phyloP scores from a whole-genome alignment of 1,139 yeast species.

The Sugiyamaella xylanicola region DNA sequence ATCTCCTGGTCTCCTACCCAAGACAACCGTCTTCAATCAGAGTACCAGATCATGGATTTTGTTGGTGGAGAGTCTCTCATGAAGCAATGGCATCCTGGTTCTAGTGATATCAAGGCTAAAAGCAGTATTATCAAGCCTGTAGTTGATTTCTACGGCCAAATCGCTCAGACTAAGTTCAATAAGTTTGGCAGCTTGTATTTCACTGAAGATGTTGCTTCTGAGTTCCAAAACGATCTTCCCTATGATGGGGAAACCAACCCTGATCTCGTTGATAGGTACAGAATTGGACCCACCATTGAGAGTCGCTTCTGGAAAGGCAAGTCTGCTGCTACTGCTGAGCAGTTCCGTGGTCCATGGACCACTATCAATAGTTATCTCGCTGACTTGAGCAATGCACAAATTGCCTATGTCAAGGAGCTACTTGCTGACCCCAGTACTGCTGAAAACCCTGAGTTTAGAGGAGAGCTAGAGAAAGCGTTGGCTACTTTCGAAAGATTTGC shows the following conservation, averaged over 20 bases:
- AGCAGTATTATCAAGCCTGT: conserved; percentile 43
- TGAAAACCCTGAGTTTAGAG: conserved; percentile 45
- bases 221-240: conserved; percentile 51
- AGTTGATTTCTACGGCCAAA: conserved; percentile 40
- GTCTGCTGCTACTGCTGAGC: conserved; percentile 40
- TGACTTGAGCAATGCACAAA: conserved; percentile 66
- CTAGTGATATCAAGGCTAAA: conserved; percentile 51
- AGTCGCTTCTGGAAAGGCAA: conserved; percentile 69
- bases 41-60: conserved; percentile 78
- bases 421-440: conserved; percentile 56
- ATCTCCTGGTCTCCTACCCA: conserved; percentile 61
- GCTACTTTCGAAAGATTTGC: conserved; percentile 61
- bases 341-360: conserved; percentile 74
- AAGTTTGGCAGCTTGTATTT: conserved; percentile 84
- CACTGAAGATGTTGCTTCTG: conserved; percentile 56
- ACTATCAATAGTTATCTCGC: conserved; percentile 57
- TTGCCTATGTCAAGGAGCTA: conserved; percentile 61
- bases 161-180: conserved; percentile 54
- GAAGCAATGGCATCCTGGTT: conserved; percentile 88
- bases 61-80: conserved; percentile 78
- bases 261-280: conserved; percentile 68
- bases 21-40: conserved; percentile 64
- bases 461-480: conserved; percentile 45
- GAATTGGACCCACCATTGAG: conserved; percentile 89
- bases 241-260: conserved; percentile 66